Base-by-base conservation (phyloP, 2,329 filamentous ascomycete species). In the Talaromyces rugulosus region DNA sequence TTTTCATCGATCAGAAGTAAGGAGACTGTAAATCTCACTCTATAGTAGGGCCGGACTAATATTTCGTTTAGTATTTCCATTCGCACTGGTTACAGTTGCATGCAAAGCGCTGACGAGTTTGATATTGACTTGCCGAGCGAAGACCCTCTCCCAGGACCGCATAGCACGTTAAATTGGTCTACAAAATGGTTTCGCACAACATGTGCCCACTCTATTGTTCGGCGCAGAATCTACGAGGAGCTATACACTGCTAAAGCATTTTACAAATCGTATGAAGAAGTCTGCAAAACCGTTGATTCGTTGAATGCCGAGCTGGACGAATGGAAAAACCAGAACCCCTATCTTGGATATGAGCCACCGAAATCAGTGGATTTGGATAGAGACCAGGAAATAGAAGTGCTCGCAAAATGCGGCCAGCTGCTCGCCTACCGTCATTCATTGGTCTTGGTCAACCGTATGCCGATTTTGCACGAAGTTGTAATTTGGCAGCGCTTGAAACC, bases 371-470 rank as follows among this genome's bases (percentile, higher is more conserved):
- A 96, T 74, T 89, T 89, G 70, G 91, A 91, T 0, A 89, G 87
- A 0, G 91, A 96, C 73, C 56, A 62, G 30, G 96, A 92, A 1
- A 90, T 94, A 0, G 82, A 96, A 16, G 92, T 96, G 23, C 82
- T 98, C 56, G 93, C 96, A 65, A 86, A 96, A 51, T 91, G 96
- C 65, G 91, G 96, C 73, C 80, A 97, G 62, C 93, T 96, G 73
- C 92, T 98, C 69, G 88, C 91, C 3, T 98, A 98, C 76, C 96
- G 97, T 80, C 97, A 98, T 76, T 96, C 92, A 67, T 78, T 97
- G 58, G 96, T 93, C 1, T 97, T 95, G 1, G 96, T 97, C 65
- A 94, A 98, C 75, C 90, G 94, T 55, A 96, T 98, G 90, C 95
- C 91, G 51, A 87, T 97, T 40, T 91, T 96, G 68, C 90, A 96